Evolutionary conservation across 257 asterid species (phyloP), one percentile per base, ranked within the genome.

Genomic region (Phtheirospermum japonicum): DNA sequence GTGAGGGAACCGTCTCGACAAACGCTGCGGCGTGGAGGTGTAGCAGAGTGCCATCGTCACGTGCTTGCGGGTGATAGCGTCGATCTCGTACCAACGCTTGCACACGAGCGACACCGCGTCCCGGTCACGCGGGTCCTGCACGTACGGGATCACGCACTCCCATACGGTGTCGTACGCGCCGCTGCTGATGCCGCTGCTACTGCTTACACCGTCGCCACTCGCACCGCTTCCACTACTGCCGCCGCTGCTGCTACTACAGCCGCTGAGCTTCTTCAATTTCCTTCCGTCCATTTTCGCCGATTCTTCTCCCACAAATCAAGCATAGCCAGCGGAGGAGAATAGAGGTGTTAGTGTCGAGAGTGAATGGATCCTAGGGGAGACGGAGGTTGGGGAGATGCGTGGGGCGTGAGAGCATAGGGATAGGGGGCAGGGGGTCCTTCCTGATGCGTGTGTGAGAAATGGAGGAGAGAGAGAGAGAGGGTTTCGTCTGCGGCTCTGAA

Each of bases 11-110:
- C 97, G 76, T 33, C 48, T 39, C 2, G 89, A 78, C 61, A 90
- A 62, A 20, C 71, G 79, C 52, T 39, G 36, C 10, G 95, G 95
- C 13, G 81, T 75, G 34, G 90, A 75, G 9, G 95, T 71, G 61
- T 90, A 90, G 71, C 97, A 90, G 9, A 83, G 76, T 2, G 97
- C 90, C 46, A 90, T 86, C 2, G 97, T 90, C 9, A 90, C 85
- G 77, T 87, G 95, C 74, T 76, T 83, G 51, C 97, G 83, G 11
- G 94, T 87, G 72, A 87, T 58, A 33, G 79, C 71, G 46, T 90
- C 97, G 79, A 85, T 83, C 68, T 71, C 73, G 81, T 65, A 76
- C 89, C 86, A 85, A 4, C 79, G 67, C 70, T 66, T 75, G 67
- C 83, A 84, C 16, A 79, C 90, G 57, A 80, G 52, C 13, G 97